Base-by-base conservation (phyloP, 805 yeast species). In the Brettanomyces bruxellensis region DNA sequence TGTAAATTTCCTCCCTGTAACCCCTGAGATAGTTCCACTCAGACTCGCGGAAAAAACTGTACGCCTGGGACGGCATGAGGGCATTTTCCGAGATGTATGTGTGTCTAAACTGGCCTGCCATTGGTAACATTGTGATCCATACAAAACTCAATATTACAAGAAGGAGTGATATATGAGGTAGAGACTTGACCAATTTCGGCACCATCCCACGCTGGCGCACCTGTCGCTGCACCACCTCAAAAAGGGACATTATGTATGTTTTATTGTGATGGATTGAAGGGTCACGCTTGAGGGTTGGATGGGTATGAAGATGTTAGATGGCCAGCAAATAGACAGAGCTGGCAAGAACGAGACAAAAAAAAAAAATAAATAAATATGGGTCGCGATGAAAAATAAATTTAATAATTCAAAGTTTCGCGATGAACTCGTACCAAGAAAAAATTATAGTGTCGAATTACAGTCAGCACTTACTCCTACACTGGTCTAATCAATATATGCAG, bases 71-170 rank as follows among this genome's bases (percentile, higher is more conserved):
- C 6, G 99, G 97, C 86, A 93, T 81, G 61, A 93, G 70, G 32
- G 99, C 99, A 65, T 93, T 93, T 60, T 93, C 99, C 6, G 95
- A 84, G 11, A 90, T 84, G 62, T 93, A 93, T 2, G 96, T 88
- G 51, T 72, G 66, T 46, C 97, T 71, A 61, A 69, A 87, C 58
- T 86, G 87, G 22, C 96, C 98, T 14, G 84, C 84, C 54, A 79
- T 51, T 0, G 98, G 96, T 43, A 89, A 68, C 23, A 73, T 64
- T 12, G 75, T 60, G n/a, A 93, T 66, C 79, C 85, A 76, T 0
- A 68, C 58, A 8, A 80, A 53, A 5, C 88, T 86, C 9, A 65
- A 46, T 1, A 77, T 3, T 1, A 73, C 61, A 11, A 74, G 56
- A 2, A 74, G 24, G 11, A 70, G 37, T 0, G 83, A 72, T 1